Evolutionary conservation across 2,329 filamentous ascomycete genomes (phyloP).

Genomic region (Neurospora crassa): DNA sequence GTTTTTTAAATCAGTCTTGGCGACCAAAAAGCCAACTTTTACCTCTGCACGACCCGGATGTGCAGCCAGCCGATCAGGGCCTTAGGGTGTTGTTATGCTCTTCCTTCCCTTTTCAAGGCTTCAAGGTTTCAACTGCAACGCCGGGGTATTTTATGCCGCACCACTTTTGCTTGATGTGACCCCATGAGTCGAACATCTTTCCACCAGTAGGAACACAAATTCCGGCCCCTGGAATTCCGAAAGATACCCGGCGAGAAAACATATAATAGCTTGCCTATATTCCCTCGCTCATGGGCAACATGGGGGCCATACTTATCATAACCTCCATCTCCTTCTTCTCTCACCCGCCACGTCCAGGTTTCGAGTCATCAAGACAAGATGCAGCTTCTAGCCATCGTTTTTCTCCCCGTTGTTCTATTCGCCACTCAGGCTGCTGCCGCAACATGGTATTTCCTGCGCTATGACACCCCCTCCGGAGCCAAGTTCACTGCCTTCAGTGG

Average conservation of each 20-base stretch:
- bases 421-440: slow-evolving; percentile 20
- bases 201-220: not conserved
- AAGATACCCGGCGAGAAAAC: not conserved
- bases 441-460: slow-evolving; percentile 26
- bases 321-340: not conserved
- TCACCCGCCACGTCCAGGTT: not conserved
- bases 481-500: slow-evolving; percentile 25
- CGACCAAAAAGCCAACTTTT: too few species aligned
- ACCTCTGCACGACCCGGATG: too few species aligned
- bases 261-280: not conserved
- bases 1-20: too few species aligned
- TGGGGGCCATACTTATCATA: not conserved
- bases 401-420: slow-evolving; percentile 16
- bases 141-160: not conserved
- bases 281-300: not conserved
- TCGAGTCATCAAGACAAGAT: not conserved
- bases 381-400: not conserved
- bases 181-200: not conserved
- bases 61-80: too few species aligned
- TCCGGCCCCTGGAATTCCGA: not conserved
- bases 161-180: not conserved
- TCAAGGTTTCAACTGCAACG: not conserved
- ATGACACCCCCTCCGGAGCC: slow-evolving; percentile 24
- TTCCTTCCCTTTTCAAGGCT: not conserved
- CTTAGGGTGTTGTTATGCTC: not conserved